Conservation (phyloP, 257 asterid species). For the Buddleja alternifolia region DNA sequence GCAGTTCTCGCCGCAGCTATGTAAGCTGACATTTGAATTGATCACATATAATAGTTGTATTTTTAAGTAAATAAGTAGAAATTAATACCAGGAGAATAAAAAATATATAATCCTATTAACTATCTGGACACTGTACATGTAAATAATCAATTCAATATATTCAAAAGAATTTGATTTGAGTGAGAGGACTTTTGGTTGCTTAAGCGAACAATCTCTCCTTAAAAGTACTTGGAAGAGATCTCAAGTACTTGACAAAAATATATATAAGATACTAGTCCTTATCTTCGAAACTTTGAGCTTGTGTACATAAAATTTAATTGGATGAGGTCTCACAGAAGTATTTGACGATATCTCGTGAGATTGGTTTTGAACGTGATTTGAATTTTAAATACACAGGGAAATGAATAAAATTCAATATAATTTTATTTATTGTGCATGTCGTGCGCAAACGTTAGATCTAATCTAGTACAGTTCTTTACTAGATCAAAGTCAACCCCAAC, state of each 20-base stretch:
- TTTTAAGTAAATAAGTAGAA: neutral
- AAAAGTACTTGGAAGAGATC: too few relatives aligned
- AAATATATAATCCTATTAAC: neutral
- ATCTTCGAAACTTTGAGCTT: too few relatives aligned
- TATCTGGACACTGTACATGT: constrained; percentile 2
- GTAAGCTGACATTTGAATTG: constrained; percentile 44
- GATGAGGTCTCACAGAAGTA: too few relatives aligned
- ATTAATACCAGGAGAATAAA: neutral
- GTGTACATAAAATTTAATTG: too few relatives aligned
- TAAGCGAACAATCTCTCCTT: too few relatives aligned
- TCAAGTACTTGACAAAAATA: too few relatives aligned
- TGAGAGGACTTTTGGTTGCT: too few relatives aligned
- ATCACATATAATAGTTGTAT: neutral
- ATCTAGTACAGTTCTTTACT: constrained; percentile 7
- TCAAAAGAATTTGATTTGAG: too few relatives aligned
- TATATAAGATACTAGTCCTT: too few relatives aligned
- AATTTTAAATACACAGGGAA: too few relatives aligned
- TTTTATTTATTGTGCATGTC: constrained; percentile 21
- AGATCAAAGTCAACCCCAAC: constrained; percentile 45
- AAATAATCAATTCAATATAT: neutral
- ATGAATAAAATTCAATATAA: neutral
- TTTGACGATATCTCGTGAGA: too few relatives aligned
- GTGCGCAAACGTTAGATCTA: constrained; percentile 39
- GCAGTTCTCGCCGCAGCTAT: constrained; percentile 42
- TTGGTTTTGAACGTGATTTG: too few relatives aligned